phyloP scores from a whole-genome alignment of 2,329 filamentous ascomycete species.

The Pestalotiopsis sp. region DNA sequence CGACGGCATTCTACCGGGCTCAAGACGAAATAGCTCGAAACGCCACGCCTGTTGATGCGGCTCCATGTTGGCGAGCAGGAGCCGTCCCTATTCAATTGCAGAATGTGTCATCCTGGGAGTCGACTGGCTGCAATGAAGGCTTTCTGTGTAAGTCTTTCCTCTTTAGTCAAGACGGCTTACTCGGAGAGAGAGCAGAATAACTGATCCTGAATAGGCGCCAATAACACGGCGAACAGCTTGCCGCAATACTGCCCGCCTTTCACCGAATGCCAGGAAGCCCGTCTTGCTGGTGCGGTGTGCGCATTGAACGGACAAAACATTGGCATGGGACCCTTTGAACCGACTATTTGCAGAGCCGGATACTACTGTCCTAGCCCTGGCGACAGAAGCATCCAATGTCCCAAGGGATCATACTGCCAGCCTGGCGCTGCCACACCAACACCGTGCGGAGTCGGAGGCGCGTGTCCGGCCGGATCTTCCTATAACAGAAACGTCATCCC shows the following conservation, averaged over 20 bases:
- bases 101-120: constrained; percentile 34
- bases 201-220: constrained; percentile 33
- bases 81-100: constrained; percentile 44
- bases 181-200: neutral
- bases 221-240: constrained; percentile 48
- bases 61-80: constrained; percentile 40
- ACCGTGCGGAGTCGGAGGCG: constrained; percentile 46
- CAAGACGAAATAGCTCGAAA: constrained; percentile 22
- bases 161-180: neutral
- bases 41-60: constrained; percentile 35
- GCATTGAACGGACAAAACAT: constrained; percentile 33
- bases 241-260: constrained; percentile 46
- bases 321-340: constrained; percentile 51
- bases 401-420: constrained; percentile 52
- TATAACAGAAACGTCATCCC: constrained; percentile 46
- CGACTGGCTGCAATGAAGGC: constrained; percentile 39
- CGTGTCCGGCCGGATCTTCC: constrained; percentile 45
- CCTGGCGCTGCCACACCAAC: constrained; percentile 48
- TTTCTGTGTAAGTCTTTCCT: constrained; percentile 40
- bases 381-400: constrained; percentile 43
- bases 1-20: constrained; percentile 41
- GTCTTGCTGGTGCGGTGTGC: constrained; percentile 37
- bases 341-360: constrained; percentile 50
- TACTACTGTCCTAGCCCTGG: constrained; percentile 49
- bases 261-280: constrained; percentile 35